These are phyloP conservation scores for Chaetomiaceae sp. DNA, from an alignment of 2,329 filamentous ascomycete species.

Conservation along the genomic window DNA sequence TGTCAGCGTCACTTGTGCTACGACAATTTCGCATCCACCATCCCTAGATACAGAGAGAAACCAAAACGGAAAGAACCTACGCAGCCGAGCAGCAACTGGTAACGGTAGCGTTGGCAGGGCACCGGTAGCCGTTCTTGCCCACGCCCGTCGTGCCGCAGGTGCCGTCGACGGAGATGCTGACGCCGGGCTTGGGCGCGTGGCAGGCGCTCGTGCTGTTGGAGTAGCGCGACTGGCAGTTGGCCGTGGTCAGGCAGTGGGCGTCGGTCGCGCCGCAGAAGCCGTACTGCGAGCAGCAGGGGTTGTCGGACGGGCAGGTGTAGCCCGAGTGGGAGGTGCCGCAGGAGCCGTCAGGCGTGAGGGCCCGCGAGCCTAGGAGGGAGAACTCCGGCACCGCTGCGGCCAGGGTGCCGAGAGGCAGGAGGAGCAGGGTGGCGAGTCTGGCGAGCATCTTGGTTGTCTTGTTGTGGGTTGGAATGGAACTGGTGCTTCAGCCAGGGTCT, in stretches of 20 bases:
- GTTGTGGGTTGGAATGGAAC: no score
- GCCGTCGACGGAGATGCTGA: slow-evolving; percentile 28
- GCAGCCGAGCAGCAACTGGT: slow-evolving; percentile 26
- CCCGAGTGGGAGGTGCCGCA: slow-evolving; percentile 27
- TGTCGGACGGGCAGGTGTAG: slow-evolving; percentile 27
- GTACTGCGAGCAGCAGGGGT: slow-evolving; percentile 27
- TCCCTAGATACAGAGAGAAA: not conserved
- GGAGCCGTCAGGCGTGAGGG: slow-evolving; percentile 28
- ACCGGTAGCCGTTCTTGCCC: slow-evolving; percentile 27
- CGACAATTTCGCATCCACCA: no score
- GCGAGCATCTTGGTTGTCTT: slow-evolving; percentile 1
- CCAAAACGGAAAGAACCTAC: slow-evolving; percentile 20
- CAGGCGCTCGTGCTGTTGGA: slow-evolving; percentile 27
- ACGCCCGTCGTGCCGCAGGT: slow-evolving; percentile 27
- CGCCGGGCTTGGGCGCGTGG: slow-evolving; percentile 24
- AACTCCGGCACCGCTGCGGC: not conserved
- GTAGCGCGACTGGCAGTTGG: slow-evolving; percentile 26
- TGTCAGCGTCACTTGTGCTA: no score
- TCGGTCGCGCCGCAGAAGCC: slow-evolving; percentile 29
- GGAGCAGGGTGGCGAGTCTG: slow-evolving; percentile 1
- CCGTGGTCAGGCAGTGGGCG: slow-evolving; percentile 27
- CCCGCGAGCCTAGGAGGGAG: slow-evolving; percentile 6
- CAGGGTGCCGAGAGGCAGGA: slow-evolving; percentile 5
- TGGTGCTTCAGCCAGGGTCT: no score
- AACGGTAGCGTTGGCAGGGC: slow-evolving; percentile 18